These are phyloP conservation scores for Eutypella sp. DNA, from an alignment of 2,329 filamentous ascomycete genomes.

Conservation along the genomic window DNA sequence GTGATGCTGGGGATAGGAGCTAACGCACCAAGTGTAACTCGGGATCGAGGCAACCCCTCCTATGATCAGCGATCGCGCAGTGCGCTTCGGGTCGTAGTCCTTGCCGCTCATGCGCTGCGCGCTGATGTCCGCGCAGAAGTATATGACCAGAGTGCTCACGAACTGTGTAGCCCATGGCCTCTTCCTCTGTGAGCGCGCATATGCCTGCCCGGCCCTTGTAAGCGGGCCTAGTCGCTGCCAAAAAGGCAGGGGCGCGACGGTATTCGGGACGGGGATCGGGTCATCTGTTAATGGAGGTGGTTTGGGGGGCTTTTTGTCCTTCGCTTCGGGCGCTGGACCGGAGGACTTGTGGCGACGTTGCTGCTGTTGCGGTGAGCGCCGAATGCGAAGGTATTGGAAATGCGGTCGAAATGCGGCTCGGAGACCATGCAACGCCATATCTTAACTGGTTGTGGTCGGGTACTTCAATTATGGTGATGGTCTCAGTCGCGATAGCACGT, in stretches of 20 bases:
- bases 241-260: slow-evolving; percentile 38
- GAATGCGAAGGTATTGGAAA: slow-evolving; percentile 8
- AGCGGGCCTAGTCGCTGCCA: slow-evolving; percentile 57
- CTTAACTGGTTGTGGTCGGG: too few species aligned
- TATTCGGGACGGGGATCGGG: slow-evolving; percentile 39
- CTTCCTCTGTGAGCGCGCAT: slow-evolving; percentile 64
- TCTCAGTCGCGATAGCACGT: neutral
- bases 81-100: slow-evolving; percentile 65
- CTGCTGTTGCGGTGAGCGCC: slow-evolving; percentile 9
- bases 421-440: slow-evolving; percentile 9
- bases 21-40: slow-evolving; percentile 69
- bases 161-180: slow-evolving; percentile 79
- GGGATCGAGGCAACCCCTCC: slow-evolving; percentile 71
- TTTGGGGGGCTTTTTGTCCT: slow-evolving; percentile 1
- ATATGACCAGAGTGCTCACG: slow-evolving; percentile 70
- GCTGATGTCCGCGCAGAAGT: slow-evolving; percentile 69
- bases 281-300: too few species aligned
- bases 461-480: too few species aligned
- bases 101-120: slow-evolving; percentile 64
- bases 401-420: slow-evolving; percentile 17
- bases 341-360: slow-evolving; percentile 18
- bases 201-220: slow-evolving; percentile 50
- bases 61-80: slow-evolving; percentile 67
- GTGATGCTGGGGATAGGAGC: neutral
- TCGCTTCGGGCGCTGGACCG: slow-evolving; percentile 9